A percentile compares a stretch with the other conserved stretches of the same genome.
Conservation (phyloP, 164 flowering plant species). For the Liquidambar formosana region DNA sequence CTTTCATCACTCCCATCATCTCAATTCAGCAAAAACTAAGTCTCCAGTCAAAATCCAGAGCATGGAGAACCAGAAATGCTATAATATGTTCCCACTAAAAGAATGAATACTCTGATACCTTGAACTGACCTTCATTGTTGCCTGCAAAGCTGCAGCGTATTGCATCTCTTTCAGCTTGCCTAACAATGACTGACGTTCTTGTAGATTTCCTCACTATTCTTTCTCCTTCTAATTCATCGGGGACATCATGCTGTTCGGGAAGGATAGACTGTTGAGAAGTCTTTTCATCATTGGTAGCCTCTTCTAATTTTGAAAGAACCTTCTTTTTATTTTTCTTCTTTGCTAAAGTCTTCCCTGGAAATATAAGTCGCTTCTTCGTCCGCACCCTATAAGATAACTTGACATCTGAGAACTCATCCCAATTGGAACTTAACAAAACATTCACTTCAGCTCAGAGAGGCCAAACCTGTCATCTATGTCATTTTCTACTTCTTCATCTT, state of each 20-base stretch:
- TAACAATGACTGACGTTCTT: slow-evolving; percentile 85
- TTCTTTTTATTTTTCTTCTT: slow-evolving; percentile 83
- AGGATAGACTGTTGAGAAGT: slow-evolving; percentile 32
- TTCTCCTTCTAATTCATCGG: slow-evolving; percentile 74
- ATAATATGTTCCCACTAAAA: background rate
- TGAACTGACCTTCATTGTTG: slow-evolving; percentile 74
- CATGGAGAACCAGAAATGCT: background rate
- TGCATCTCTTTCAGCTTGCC: slow-evolving; percentile 98
- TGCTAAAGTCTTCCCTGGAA: slow-evolving; percentile 62
- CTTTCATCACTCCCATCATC: background rate
- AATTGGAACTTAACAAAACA: background rate
- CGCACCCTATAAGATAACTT: slow-evolving; percentile 34
- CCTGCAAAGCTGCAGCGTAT: slow-evolving; percentile 93
- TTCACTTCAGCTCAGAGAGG: background rate
- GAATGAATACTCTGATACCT: background rate
- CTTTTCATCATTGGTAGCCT: slow-evolving; percentile 34
- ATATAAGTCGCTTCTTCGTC: slow-evolving; percentile 64
- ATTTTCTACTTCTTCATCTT: slow-evolving; percentile 76
- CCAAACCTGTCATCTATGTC: slow-evolving; percentile 74
- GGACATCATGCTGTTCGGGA: slow-evolving; percentile 48
- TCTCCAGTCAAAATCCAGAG: too few relatives aligned
- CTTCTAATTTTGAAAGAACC: slow-evolving; percentile 49
- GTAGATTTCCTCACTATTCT: slow-evolving; percentile 86
- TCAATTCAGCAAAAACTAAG: too few relatives aligned
- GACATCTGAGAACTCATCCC: slow-evolving; percentile 1